A percentile compares a stretch with the other conserved stretches of the same genome.
Evolutionary conservation across 2,329 filamentous ascomycete genomes (phyloP).

Genomic region (Torrubiellomyces zombiae): DNA sequence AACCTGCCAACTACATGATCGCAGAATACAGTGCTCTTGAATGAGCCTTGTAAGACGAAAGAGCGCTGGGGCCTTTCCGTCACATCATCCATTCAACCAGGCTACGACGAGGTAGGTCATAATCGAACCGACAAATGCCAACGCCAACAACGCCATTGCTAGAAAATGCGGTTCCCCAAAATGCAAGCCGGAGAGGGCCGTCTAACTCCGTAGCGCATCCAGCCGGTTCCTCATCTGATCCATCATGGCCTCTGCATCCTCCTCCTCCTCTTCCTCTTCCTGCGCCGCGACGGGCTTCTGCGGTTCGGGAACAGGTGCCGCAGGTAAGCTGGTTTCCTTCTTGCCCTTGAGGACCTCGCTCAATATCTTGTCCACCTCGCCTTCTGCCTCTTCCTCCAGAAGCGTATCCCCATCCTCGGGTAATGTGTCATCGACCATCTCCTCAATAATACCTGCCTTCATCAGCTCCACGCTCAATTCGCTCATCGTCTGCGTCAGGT

Average conservation of each 20-base stretch:
- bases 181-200: not conserved
- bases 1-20: too few relatives aligned
- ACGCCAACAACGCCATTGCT: too few relatives aligned
- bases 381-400: constrained; percentile 58
- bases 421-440: constrained; percentile 81
- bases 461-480: constrained; percentile 77
- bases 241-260: constrained; percentile 78
- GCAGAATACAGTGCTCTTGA: too few relatives aligned
- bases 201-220: constrained; percentile 74
- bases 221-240: constrained; percentile 86
- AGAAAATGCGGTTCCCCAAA: too few relatives aligned
- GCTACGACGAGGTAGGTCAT: too few relatives aligned
- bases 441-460: constrained; percentile 92
- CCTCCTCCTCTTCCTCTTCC: constrained; percentile 55
- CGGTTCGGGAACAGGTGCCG: constrained; percentile 37
- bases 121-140: too few relatives aligned
- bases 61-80: too few relatives aligned
- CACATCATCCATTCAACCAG: too few relatives aligned
- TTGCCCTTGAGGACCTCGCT: constrained; percentile 78
- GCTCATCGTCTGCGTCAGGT: constrained; percentile 76
- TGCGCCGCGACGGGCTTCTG: constrained; percentile 33
- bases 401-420: constrained; percentile 58
- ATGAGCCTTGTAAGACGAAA: too few relatives aligned
- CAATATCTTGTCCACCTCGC: constrained; percentile 83
- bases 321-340: constrained; percentile 41